Conservation (phyloP, 2,329 filamentous ascomycete species). For the Clonostachys solani region DNA sequence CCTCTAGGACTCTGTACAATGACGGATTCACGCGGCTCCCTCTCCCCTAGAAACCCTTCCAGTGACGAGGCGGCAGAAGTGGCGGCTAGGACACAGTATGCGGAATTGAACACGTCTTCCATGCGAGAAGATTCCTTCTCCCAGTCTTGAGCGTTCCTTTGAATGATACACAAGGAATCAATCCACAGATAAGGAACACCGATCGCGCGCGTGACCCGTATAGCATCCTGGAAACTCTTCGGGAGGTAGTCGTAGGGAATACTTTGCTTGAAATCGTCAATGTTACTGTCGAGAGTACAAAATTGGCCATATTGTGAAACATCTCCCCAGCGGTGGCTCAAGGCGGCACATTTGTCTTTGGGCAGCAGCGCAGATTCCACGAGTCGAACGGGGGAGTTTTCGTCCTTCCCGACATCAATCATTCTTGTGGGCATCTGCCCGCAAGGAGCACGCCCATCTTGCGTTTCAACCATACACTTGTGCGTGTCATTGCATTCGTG, state of each 20-base stretch:
- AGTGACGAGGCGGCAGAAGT: background rate
- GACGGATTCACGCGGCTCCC: background rate
- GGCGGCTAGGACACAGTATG: background rate
- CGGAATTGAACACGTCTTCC: constrained; percentile 1
- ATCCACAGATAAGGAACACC: constrained; percentile 21
- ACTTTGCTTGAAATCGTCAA: background rate
- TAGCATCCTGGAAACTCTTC: background rate
- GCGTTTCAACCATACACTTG: background rate
- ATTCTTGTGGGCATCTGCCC: background rate
- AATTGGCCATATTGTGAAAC: background rate
- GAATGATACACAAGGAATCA: constrained; percentile 33
- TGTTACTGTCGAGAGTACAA: background rate
- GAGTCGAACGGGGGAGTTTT: background rate
- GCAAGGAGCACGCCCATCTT: too few relatives aligned
- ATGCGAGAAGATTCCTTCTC: constrained; percentile 16
- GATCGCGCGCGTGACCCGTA: constrained; percentile 3
- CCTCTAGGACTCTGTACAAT: background rate
- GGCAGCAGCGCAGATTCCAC: background rate
- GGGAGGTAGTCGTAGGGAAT: background rate
- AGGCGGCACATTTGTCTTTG: background rate
- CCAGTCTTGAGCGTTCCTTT: constrained; percentile 16
- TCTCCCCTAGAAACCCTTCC: background rate
- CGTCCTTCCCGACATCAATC: background rate
- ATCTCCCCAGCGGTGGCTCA: background rate
- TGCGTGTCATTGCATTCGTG: background rate